Base-by-base conservation (phyloP, 257 asterid species). In the Dorcoceras hygrometricum region DNA sequence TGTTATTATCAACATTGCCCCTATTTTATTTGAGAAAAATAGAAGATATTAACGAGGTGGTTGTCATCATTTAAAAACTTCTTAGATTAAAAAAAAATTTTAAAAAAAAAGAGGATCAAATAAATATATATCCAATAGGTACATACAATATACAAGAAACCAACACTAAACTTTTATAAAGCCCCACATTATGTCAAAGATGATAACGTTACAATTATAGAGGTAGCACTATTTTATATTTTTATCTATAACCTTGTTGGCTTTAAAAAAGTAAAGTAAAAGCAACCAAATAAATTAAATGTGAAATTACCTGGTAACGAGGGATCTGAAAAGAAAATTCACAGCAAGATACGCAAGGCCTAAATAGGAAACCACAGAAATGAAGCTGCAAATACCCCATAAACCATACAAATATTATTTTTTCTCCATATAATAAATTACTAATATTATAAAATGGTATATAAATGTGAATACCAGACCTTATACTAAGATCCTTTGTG, bases 291-390 rank as follows among this genome's bases (percentile, higher is more conserved):
- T 26, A 28, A n/a, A 26, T 4, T 5, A 23, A 53, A 5, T 18
- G 3, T 3, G 23, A 65, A 63, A 22, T 78, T 81, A 93, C 99
- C 97, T 88, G 76, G 20, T 67, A 59, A 84, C 69, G 62, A 94
- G 79, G 62, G 97, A 83, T 78, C 92, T 82, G 82, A 86, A 88
- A 68, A 87, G 81, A 74, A 94, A 94, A 59, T 75, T 85, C 75
- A 94, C 88, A 77, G 92, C 96, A 77, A 90, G 97, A 68, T 90
- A 94, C 9, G 71, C 76, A 71, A 94, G 88, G 28, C 96, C 86
- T 68, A 90, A 43, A 76, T 88, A 94, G 58, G 99, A 86, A 59
- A 88, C 46, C 72, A 90, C 92, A 28, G 97, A 88, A 57, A 94
- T 86, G 29, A 85, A 78, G 85, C 99, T 94, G 95, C 70, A 80